Base-by-base conservation (phyloP, 225 moss, liverwort and hornwort species). In the Marchantia paleacea region DNA sequence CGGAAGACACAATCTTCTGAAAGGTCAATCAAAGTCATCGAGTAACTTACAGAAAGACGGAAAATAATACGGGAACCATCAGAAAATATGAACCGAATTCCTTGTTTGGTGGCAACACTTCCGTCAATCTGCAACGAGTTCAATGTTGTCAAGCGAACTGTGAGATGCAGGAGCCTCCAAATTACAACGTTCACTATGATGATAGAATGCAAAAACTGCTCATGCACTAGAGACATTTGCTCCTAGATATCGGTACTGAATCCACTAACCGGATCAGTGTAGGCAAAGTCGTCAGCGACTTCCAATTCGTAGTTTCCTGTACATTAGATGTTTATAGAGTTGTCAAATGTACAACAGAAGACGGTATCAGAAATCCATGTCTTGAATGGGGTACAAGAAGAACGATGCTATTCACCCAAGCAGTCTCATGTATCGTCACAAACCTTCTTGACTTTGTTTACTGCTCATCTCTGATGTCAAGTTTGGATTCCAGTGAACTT, bases 41-140 rank as follows among this genome's bases (percentile, higher is more conserved):
- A 8, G 22, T 20, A 58, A 51, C 87, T 84, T 81, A 88, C 88
- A 0, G 97, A 97, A 47, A 97, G 88, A 16, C 97, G 91, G 85
- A 92, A 97, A 12, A 97, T 91, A 62, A 97, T 97, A 20, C 97
- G 89, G 52, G 97, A 95, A 55, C 97, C 97, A 57, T 95, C 97
- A 0, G 90, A 84, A 82, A 99, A 99, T 8, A 99, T 84, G 29
- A 99, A 99, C 0, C 95, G 89, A 49, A 99, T 86, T 67, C 97
- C 97, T 83, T 99, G 97, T 80, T 99, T 95, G 0, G 85, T 85
- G 13, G 91, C 92, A 47, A 95, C 89, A 70, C 92, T 91, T 20
- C 97, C 93, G 73, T 99, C 97, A 0, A 97, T 81, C 88, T 88
- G 86, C 24, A 70, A 67, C 12, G 13, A 24, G 54, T 53, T 77